These are phyloP conservation scores for Raddia distichophylla DNA, from an alignment of 176 grass and related monocot genomes.

Conservation along the genomic window DNA sequence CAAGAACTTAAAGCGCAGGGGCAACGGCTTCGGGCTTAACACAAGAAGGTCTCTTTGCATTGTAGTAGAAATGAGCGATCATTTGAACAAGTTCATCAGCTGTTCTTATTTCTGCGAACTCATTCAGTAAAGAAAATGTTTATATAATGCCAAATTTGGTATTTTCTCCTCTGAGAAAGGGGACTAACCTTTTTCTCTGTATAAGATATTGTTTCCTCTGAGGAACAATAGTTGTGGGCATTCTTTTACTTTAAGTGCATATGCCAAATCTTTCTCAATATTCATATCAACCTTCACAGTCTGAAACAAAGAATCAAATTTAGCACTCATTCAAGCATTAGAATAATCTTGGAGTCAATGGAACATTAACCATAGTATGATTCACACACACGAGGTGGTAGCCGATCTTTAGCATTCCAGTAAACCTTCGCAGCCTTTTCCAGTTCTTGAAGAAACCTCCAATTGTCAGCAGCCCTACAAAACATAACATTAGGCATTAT, in stretches of 20 bases:
- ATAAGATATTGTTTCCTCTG: slow-evolving; percentile 83
- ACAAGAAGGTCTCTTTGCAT: slow-evolving; percentile 85
- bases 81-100: slow-evolving; percentile 71
- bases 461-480: slow-evolving; percentile 79
- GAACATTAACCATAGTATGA: background rate
- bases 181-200: slow-evolving; percentile 85
- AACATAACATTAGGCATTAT: slow-evolving; percentile 25
- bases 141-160: background rate
- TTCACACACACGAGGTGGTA: slow-evolving; percentile 73
- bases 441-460: slow-evolving; percentile 86
- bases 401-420: slow-evolving; percentile 80
- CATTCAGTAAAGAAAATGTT: background rate
- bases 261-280: slow-evolving; percentile 82
- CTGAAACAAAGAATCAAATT: slow-evolving; percentile 54
- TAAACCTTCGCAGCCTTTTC: slow-evolving; percentile 91
- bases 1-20: slow-evolving; percentile 41
- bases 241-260: slow-evolving; percentile 84
- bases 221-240: slow-evolving; percentile 92
- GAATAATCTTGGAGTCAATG: slow-evolving; percentile 11
- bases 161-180: background rate
- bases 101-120: slow-evolving; percentile 63
- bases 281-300: slow-evolving; percentile 95
- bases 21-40: slow-evolving; percentile 63
- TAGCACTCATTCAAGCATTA: background rate
- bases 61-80: slow-evolving; percentile 91